phyloP scores from a whole-genome alignment of 2,329 filamentous ascomycete species.

The Colletotrichum chlorophyti region DNA sequence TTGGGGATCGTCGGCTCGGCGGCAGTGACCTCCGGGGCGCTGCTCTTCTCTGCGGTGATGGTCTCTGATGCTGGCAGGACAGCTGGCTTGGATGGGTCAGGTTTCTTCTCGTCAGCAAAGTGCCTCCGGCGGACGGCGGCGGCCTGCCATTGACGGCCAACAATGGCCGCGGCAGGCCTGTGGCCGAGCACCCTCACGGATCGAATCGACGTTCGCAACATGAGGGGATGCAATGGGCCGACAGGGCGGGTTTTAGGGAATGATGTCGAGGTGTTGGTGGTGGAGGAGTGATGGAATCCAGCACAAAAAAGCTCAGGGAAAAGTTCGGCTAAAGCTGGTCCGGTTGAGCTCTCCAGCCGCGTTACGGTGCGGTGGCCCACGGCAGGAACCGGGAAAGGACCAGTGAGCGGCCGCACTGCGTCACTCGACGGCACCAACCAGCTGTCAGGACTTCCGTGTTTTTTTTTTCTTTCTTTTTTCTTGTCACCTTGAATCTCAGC shows the following conservation, averaged over 20 bases:
- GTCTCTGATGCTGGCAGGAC: conserved; percentile 63
- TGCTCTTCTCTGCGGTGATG: conserved; percentile 53
- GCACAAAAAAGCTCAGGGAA: conserved; percentile 51
- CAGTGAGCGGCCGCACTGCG: conserved; percentile 22
- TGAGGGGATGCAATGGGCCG: conserved; percentile 60
- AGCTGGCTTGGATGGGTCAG: conserved; percentile 54
- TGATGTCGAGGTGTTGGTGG: conserved; percentile 33
- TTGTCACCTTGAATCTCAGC: not conserved
- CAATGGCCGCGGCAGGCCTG: conserved; percentile 59
- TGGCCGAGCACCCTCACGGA: conserved; percentile 66
- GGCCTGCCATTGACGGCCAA: conserved; percentile 64
- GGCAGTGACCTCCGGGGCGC: conserved; percentile 47
- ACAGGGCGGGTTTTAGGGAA: conserved; percentile 39
- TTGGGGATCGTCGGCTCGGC: conserved; percentile 45
- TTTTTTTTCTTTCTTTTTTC: not conserved
- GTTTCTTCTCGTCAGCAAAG: conserved; percentile 62
- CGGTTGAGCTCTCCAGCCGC: conserved; percentile 21
- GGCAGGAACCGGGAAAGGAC: conserved; percentile 31
- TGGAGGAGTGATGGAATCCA: conserved; percentile 34
- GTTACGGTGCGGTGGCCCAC: conserved; percentile 12
- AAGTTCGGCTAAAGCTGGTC: conserved; percentile 49
- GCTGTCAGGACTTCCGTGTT: too few relatives aligned
- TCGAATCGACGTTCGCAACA: conserved; percentile 74
- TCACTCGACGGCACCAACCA: conserved; percentile 9
- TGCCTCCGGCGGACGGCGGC: conserved; percentile 48